A percentile compares a stretch with the other conserved stretches of the same genome.
These are phyloP conservation scores for Kwoniella sp. DNA, from an alignment of 768 basidiomycete species.

Conservation along the genomic window DNA sequence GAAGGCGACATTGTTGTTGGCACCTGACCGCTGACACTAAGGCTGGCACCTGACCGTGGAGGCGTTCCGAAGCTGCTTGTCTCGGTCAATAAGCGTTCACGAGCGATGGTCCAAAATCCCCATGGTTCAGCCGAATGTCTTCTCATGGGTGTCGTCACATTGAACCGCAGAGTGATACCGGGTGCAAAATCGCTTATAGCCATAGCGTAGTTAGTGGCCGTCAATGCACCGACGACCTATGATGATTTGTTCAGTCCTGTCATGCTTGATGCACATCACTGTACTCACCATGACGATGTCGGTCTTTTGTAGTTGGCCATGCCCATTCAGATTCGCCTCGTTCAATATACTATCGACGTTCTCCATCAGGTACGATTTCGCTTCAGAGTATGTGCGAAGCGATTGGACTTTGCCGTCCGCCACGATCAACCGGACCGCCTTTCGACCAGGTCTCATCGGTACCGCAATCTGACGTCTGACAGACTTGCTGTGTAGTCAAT, in stretches of 20 bases:
- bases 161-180: conserved; percentile 59
- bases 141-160: conserved; percentile 61
- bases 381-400: conserved; percentile 65
- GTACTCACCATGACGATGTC: conserved; percentile 7
- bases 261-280: background rate
- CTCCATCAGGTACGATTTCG: conserved; percentile 73
- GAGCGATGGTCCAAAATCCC: conserved; percentile 67
- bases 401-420: conserved; percentile 72
- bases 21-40: background rate
- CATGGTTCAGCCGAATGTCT: conserved; percentile 65
- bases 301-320: conserved; percentile 50
- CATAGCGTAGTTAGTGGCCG: conserved; percentile 71
- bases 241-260: background rate
- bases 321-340: conserved; percentile 65
- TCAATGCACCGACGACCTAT: conserved; percentile 64
- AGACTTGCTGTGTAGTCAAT: conserved; percentile 58
- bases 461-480: conserved; percentile 63
- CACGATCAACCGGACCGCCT: conserved; percentile 67
- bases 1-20: background rate
- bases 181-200: conserved; percentile 63
- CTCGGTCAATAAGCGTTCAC: background rate
- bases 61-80: background rate
- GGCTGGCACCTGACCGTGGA: background rate
- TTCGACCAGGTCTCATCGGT: conserved; percentile 67
- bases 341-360: conserved; percentile 66